phyloP scores from a whole-genome alignment of 176 grass and related monocot species.

The Oryza nivara region DNA sequence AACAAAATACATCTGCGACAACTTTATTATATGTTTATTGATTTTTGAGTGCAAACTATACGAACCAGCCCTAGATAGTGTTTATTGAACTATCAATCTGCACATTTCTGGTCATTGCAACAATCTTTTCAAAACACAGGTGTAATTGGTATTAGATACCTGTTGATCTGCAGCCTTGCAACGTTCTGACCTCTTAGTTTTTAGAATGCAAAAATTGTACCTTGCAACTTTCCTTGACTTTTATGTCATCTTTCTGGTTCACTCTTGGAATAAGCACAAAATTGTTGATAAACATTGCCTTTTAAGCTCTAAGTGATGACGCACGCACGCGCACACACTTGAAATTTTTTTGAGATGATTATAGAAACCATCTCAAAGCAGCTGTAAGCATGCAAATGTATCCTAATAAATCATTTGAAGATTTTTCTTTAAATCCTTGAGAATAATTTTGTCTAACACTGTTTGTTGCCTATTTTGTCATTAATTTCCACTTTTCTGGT shows the following conservation, averaged over 20 bases:
- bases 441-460: not conserved
- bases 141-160: not conserved
- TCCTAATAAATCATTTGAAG: not conserved
- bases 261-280: not conserved
- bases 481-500: too few relatives aligned
- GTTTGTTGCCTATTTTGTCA: too few relatives aligned
- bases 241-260: not conserved
- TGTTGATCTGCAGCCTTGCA: not conserved
- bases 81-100: not conserved
- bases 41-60: not conserved
- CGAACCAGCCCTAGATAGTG: too few relatives aligned
- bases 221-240: not conserved
- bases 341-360: not conserved
- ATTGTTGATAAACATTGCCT: not conserved
- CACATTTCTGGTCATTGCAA: not conserved
- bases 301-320: not conserved
- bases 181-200: not conserved
- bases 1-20: too few relatives aligned
- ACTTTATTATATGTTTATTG: too few relatives aligned
- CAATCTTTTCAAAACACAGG: not conserved
- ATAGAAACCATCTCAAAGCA: not conserved
- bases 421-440: not conserved
- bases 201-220: not conserved
- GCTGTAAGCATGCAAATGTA: not conserved
- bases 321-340: too few relatives aligned